Conservation (phyloP, 1,284 basidiomycete species). For the Heterobasidion occidentale region DNA sequence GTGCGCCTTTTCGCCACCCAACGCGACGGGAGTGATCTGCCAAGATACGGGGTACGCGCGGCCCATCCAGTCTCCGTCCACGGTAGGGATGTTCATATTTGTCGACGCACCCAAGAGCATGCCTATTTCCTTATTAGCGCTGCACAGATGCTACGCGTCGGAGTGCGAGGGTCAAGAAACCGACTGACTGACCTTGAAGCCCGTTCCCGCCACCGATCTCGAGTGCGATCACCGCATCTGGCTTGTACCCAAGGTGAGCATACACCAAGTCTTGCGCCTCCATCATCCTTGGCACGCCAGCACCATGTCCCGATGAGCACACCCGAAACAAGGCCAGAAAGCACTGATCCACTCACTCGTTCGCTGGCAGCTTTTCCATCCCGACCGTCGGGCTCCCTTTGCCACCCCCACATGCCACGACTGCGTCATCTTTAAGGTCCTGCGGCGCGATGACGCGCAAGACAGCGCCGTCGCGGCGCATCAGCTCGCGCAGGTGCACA, state of each 20-base stretch:
- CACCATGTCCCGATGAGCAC: not conserved
- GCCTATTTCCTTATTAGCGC: slow-evolving; percentile 2
- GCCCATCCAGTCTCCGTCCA: slow-evolving; percentile 24
- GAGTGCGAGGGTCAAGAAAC: not conserved
- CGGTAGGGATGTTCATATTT: slow-evolving; percentile 19
- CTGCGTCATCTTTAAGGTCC: slow-evolving; percentile 7
- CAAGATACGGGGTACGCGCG: slow-evolving; percentile 8
- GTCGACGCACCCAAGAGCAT: slow-evolving; percentile 18
- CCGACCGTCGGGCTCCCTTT: slow-evolving; percentile 25
- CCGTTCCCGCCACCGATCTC: slow-evolving; percentile 27
- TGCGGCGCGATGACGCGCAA: slow-evolving; percentile 15
- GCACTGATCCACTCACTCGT: slow-evolving; percentile 1
- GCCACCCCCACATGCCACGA: slow-evolving; percentile 4
- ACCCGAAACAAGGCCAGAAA: too few relatives aligned
- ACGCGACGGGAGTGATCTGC: slow-evolving; percentile 7
- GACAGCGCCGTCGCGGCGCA: slow-evolving; percentile 12
- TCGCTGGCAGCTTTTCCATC: slow-evolving; percentile 6
- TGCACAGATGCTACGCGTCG: not conserved
- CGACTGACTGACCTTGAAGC: slow-evolving; percentile 10
- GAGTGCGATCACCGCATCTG: slow-evolving; percentile 8
- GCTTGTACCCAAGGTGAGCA: slow-evolving; percentile 1
- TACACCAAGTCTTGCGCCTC: slow-evolving; percentile 4
- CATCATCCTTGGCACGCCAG: slow-evolving; percentile 1
- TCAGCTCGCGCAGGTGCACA: slow-evolving; percentile 13
- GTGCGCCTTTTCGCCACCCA: slow-evolving; percentile 1